Conservation (phyloP, 495 filamentous ascomycete genomes). For the Friedmanniomyces simplex region DNA sequence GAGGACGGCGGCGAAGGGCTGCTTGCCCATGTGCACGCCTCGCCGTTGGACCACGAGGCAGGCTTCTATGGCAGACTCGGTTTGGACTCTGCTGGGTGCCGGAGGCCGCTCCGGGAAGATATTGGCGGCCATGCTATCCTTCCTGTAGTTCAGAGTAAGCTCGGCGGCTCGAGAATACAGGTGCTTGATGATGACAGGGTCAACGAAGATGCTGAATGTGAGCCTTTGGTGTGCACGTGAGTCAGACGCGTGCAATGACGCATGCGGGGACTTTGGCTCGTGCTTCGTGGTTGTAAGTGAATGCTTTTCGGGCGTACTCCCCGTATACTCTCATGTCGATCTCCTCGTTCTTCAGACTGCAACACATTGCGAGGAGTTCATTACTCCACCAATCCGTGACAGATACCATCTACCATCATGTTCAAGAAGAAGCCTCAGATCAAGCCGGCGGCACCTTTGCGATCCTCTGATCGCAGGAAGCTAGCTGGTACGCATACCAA, state of each 20-base stretch:
- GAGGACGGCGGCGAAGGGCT: slow-evolving; percentile 41
- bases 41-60: slow-evolving; percentile 35
- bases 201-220: too few relatives aligned
- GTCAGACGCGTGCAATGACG: too few relatives aligned
- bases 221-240: too few relatives aligned
- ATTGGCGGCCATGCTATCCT: background rate
- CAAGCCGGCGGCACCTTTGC: slow-evolving; percentile 57
- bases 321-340: too few relatives aligned
- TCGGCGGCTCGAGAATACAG: background rate
- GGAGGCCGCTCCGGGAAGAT: slow-evolving; percentile 12
- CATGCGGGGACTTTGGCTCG: background rate
- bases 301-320: too few relatives aligned
- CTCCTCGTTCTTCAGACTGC: too few relatives aligned
- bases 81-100: slow-evolving; percentile 32
- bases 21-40: slow-evolving; percentile 35
- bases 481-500: slow-evolving; percentile 37
- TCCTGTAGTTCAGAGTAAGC: too few relatives aligned
- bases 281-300: background rate
- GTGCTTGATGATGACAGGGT: too few relatives aligned
- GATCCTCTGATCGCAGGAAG: slow-evolving; percentile 61
- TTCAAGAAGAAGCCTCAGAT: slow-evolving; percentile 79
- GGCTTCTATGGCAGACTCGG: slow-evolving; percentile 30
- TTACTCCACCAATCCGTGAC: too few relatives aligned
- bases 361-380: too few relatives aligned
- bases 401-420: slow-evolving; percentile 44